Evolutionary conservation across 2,329 filamentous ascomycete species (phyloP).

Genomic region (Trichoderma sp.): DNA sequence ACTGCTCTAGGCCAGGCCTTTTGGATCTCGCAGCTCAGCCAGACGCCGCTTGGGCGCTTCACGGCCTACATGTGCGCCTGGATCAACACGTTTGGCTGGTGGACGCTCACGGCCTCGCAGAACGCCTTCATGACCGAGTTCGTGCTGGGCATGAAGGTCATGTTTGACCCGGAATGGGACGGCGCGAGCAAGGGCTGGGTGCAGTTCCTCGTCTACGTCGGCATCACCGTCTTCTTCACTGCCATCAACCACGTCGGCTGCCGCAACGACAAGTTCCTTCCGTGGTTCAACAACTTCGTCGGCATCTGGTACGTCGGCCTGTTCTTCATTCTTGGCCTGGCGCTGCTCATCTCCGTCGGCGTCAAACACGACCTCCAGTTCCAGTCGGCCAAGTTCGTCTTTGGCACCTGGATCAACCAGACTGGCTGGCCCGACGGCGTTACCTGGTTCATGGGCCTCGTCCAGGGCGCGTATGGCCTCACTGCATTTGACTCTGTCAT

Average conservation of each 20-base stretch:
- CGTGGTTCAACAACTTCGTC: conserved; percentile 55
- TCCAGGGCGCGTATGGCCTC: conserved; percentile 54
- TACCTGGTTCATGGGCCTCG: conserved; percentile 56
- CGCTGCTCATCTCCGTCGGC: conserved; percentile 51
- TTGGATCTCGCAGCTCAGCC: conserved; percentile 43
- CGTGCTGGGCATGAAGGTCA: conserved; percentile 52
- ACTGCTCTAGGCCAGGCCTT: conserved; percentile 59
- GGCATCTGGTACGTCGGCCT: conserved; percentile 50
- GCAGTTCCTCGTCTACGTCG: conserved; percentile 53
- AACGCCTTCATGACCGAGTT: conserved; percentile 58
- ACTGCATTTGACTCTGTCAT: conserved; percentile 58
- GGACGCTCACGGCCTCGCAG: conserved; percentile 53
- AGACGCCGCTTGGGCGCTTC: conserved; percentile 44
- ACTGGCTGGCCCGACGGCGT: conserved; percentile 54
- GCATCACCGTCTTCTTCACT: conserved; percentile 46
- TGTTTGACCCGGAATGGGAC: conserved; percentile 49
- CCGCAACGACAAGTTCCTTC: conserved; percentile 37
- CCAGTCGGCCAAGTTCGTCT: conserved; percentile 50
- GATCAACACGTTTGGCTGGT: conserved; percentile 61
- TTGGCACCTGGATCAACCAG: conserved; percentile 45
- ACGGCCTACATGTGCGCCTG: conserved; percentile 56
- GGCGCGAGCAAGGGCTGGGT: conserved; percentile 48
- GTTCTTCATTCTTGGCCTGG: conserved; percentile 51
- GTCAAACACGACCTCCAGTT: conserved; percentile 42
- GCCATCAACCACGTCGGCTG: conserved; percentile 51